These are phyloP conservation scores for Leccinum uliginosum DNA, from an alignment of 768 basidiomycete species.

Conservation along the genomic window DNA sequence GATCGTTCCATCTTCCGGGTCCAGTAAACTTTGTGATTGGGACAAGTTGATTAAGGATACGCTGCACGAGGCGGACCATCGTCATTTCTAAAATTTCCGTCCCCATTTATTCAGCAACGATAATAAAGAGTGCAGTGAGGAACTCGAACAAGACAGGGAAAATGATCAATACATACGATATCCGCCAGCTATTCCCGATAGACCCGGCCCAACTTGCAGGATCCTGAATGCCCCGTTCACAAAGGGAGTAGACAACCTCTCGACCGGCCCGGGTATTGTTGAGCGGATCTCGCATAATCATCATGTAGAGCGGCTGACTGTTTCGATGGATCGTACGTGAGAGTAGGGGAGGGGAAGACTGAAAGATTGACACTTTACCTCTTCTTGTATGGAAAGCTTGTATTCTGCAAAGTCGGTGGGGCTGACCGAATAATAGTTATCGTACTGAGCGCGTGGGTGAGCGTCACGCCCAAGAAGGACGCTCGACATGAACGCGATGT, in stretches of 20 bases:
- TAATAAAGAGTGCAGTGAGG: neutral
- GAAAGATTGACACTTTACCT: neutral
- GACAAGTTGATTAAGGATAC: slow-evolving; percentile 27
- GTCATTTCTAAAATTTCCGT: slow-evolving; percentile 1
- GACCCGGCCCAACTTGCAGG: slow-evolving; percentile 44
- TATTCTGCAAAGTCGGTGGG: neutral
- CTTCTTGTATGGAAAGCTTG: neutral
- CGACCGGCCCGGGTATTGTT: neutral
- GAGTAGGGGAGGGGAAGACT: neutral
- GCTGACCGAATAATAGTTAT: slow-evolving; percentile 11
- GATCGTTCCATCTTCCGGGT: slow-evolving; percentile 45
- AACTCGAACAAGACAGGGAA: neutral
- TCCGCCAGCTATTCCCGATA: slow-evolving; percentile 50
- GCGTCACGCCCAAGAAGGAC: neutral
- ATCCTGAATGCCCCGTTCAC: slow-evolving; percentile 49
- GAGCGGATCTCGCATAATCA: slow-evolving; percentile 10
- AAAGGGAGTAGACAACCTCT: slow-evolving; percentile 45
- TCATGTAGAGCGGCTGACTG: slow-evolving; percentile 1
- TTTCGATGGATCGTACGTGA: neutral
- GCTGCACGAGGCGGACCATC: slow-evolving; percentile 9
- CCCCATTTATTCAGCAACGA: neutral
- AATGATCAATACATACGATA: slow-evolving; percentile 32
- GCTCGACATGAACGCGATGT: neutral
- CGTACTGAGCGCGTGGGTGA: slow-evolving; percentile 2
- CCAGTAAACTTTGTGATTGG: slow-evolving; percentile 47